phyloP scores from a whole-genome alignment of 331 rosid genomes.

The Quercus tomentella region DNA sequence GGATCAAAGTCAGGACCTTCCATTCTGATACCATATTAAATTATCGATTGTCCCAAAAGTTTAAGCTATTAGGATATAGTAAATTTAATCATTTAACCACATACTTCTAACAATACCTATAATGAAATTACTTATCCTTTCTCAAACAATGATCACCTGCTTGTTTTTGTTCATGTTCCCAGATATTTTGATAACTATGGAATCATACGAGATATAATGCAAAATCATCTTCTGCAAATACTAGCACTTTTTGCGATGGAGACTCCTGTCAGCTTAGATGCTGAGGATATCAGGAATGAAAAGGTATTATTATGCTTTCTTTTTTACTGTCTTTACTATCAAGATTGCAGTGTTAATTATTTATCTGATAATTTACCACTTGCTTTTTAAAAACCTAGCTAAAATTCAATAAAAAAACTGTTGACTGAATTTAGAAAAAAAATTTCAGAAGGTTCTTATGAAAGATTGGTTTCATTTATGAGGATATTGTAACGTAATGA shows the following conservation, averaged over 20 bases:
- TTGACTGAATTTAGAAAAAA: not conserved
- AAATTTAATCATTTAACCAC: no score
- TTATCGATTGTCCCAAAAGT: rapidly evolving
- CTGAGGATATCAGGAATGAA: slow-evolving; percentile 96
- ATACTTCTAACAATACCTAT: not conserved
- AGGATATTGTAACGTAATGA: slow-evolving; percentile 12
- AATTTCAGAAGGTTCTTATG: not conserved
- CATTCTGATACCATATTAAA: no score
- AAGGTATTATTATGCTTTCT: slow-evolving; percentile 46
- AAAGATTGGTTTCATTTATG: slow-evolving; percentile 5
- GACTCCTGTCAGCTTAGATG: slow-evolving; percentile 94
- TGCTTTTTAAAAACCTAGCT: not conserved
- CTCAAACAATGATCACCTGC: slow-evolving; percentile 10
- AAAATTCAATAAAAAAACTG: not conserved
- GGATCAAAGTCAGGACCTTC: no score
- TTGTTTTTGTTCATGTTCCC: slow-evolving; percentile 12
- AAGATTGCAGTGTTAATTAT: not conserved
- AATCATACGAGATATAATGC: slow-evolving; percentile 93
- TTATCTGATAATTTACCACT: not conserved
- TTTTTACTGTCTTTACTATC: not conserved
- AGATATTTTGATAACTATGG: slow-evolving; percentile 90
- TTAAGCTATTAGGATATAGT: no score
- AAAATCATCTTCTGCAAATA: slow-evolving; percentile 97
- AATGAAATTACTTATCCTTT: not conserved
- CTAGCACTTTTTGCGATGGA: slow-evolving; percentile 94